phyloP scores from a whole-genome alignment of 805 yeast genomes.

The Myxozyma udenii region DNA sequence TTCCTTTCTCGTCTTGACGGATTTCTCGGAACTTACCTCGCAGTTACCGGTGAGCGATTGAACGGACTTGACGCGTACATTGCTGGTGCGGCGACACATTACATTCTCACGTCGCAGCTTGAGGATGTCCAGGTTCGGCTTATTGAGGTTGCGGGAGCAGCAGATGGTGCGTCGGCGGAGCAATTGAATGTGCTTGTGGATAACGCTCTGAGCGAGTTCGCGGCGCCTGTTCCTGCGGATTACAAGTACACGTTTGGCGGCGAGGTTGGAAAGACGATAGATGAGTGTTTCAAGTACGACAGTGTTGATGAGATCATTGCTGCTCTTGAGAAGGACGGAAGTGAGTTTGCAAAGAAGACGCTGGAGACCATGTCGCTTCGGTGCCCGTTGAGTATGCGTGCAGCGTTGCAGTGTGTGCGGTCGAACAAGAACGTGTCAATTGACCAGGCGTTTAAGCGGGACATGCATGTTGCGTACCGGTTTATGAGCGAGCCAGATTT shows the following conservation, averaged over 20 bases:
- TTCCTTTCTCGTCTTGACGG: conserved; percentile 81
- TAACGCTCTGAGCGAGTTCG: conserved; percentile 73
- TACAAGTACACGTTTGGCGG: conserved; percentile 57
- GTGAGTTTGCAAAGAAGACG: conserved; percentile 63
- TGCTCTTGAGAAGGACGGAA: conserved; percentile 49
- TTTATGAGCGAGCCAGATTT: conserved; percentile 66
- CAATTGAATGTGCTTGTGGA: conserved; percentile 50
- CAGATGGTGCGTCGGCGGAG: conserved; percentile 10
- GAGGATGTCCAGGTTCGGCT: conserved; percentile 63
- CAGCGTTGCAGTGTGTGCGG: conserved; percentile 65
- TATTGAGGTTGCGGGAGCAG: conserved; percentile 41
- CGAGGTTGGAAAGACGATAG: conserved; percentile 62
- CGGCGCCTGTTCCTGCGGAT: conserved; percentile 61
- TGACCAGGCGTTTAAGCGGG: conserved; percentile 64
- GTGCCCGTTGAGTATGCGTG: conserved; percentile 75
- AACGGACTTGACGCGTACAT: conserved; percentile 76
- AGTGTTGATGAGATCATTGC: conserved; percentile 54
- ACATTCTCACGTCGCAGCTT: conserved; percentile 64
- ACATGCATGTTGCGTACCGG: conserved; percentile 72
- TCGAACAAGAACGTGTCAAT: conserved; percentile 58
- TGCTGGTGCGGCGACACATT: conserved; percentile 89
- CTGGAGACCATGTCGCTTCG: conserved; percentile 56
- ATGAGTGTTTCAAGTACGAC: conserved; percentile 57
- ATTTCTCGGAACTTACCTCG: conserved; percentile 78
- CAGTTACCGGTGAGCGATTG: conserved; percentile 78